A percentile compares a stretch with the other conserved stretches of the same genome.
Evolutionary conservation across 1,284 basidiomycete species (phyloP).

Genomic region (Ustilago bromivora): DNA sequence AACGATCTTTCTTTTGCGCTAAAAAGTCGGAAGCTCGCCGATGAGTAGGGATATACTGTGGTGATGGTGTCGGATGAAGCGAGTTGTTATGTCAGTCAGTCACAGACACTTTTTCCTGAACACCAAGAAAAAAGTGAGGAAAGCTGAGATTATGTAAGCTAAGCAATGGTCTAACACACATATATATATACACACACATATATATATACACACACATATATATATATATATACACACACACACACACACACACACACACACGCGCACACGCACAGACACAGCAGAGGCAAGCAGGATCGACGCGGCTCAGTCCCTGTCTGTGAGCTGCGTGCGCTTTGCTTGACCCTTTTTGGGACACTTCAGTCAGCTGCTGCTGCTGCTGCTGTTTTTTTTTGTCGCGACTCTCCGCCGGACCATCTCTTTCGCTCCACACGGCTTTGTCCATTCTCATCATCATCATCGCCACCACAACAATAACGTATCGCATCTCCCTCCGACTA

Average conservation of each 20-base stretch:
- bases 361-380: background rate
- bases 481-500: conserved; percentile 1
- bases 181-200: too few species aligned
- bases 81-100: conserved; percentile 2
- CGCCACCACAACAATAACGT: too few species aligned
- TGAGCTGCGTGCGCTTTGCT: background rate
- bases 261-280: conserved; percentile 1
- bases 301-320: background rate
- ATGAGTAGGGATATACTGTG: background rate
- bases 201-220: background rate
- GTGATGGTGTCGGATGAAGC: conserved; percentile 3
- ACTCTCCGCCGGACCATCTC: conserved; percentile 7
- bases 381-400: background rate
- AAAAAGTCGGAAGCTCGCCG: background rate
- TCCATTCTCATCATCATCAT: background rate
- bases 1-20: background rate
- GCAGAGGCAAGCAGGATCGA: background rate
- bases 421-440: background rate
- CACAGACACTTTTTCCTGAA: background rate
- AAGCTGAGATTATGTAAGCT: conserved; percentile 7
- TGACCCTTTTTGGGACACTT: background rate
- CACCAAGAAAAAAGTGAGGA: background rate
- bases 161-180: background rate
- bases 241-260: background rate
- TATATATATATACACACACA: background rate